Evolutionary conservation across 139 green algal species (phyloP).

Genomic region (Closterium sp.): DNA sequence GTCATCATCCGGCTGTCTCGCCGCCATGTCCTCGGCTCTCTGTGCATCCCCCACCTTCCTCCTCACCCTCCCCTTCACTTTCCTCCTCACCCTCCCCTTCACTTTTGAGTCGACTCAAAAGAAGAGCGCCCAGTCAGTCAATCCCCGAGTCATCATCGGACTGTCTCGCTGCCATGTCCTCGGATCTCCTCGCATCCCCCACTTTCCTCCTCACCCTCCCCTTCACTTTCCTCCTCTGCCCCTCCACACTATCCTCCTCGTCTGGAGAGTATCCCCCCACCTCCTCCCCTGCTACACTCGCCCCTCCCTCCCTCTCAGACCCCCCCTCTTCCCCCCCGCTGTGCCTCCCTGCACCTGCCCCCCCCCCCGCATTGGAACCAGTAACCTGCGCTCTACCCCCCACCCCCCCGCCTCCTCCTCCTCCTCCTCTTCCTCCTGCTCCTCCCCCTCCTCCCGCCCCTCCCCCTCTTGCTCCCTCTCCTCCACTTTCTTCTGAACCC

Average conservation of each 20-base stretch:
- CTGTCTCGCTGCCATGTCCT: background rate
- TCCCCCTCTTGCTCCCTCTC: background rate
- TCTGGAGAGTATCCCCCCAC: background rate
- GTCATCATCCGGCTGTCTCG: too few relatives aligned
- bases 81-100: too few relatives aligned
- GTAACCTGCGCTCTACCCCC: background rate
- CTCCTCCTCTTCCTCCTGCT: too few relatives aligned
- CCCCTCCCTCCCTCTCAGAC: background rate
- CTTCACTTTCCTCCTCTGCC: slow-evolving; percentile 4
- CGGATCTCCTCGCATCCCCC: background rate
- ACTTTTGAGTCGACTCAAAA: background rate
- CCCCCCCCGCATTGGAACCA: background rate
- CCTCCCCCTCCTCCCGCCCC: too few relatives aligned
- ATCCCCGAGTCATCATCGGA: background rate
- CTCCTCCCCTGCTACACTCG: background rate
- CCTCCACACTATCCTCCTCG: background rate
- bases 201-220: background rate
- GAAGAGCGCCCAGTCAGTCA: background rate
- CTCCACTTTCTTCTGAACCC: background rate
- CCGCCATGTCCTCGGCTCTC: too few relatives aligned
- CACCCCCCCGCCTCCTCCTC: background rate
- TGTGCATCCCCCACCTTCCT: too few relatives aligned
- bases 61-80: too few relatives aligned
- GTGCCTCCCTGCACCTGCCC: background rate
- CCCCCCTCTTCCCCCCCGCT: background rate